These are phyloP conservation scores for Trypanosoma boissoni DNA, from an alignment of 208 protist species.

Conservation along the genomic window DNA sequence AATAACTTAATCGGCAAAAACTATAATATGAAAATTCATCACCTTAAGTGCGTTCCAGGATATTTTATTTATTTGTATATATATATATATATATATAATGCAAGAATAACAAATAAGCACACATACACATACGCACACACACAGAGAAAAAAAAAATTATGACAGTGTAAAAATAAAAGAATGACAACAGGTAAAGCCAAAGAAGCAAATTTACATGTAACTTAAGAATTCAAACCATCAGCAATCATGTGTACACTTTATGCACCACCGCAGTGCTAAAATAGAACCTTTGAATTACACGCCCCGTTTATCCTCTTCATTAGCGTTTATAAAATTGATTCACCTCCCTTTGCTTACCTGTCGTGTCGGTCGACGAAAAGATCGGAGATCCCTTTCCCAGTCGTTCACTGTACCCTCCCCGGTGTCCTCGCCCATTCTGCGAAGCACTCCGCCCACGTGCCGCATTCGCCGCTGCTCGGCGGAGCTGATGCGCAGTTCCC, in stretches of 20 bases:
- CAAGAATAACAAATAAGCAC: neutral
- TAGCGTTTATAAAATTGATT: no score
- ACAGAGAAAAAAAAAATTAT: conserved; percentile 5
- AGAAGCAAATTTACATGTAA: no score
- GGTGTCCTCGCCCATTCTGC: conserved; percentile 3
- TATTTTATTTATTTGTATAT: no score
- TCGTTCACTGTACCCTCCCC: conserved; percentile 17
- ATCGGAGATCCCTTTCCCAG: conserved; percentile 23
- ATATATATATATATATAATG: no score
- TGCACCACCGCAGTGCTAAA: no score
- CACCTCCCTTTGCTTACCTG: neutral
- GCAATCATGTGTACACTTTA: no score
- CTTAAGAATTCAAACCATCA: conserved; percentile 2
- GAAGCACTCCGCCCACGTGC: conserved; percentile 5
- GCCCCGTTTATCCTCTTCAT: no score
- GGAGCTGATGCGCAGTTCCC: no score
- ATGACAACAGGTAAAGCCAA: neutral
- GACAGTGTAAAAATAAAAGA: neutral
- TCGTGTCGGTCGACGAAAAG: neutral
- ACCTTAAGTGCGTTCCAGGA: no score
- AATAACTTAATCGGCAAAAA: no score
- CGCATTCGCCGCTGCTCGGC: conserved; percentile 11
- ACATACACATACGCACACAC: neutral
- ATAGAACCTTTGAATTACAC: no score
- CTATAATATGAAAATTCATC: no score